phyloP scores from a whole-genome alignment of 2,329 filamentous ascomycete species.

The Orbilia javanica region DNA sequence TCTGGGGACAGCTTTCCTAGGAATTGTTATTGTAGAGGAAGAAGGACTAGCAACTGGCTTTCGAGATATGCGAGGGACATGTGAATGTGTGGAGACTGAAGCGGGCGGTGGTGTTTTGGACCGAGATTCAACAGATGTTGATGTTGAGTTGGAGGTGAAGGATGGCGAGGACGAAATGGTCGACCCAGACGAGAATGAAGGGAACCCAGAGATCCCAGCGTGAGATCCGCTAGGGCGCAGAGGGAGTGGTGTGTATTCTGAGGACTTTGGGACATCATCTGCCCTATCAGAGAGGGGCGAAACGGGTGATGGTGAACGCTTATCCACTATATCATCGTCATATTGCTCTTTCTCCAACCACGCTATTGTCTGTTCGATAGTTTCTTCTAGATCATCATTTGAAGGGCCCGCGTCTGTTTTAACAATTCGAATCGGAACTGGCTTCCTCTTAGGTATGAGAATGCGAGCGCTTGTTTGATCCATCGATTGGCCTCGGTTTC shows the following conservation, averaged over 20 bases:
- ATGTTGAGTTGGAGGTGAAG: constrained; percentile 53
- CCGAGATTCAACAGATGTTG: constrained; percentile 53
- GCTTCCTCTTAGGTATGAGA: constrained; percentile 51
- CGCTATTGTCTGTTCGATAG: constrained; percentile 53
- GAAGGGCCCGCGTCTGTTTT: constrained; percentile 8
- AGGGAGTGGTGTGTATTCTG: constrained; percentile 49
- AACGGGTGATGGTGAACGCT: constrained; percentile 39
- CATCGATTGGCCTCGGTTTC: constrained; percentile 52
- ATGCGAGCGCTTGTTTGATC: constrained; percentile 46
- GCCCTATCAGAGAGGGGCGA: constrained; percentile 52
- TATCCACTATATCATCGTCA: constrained; percentile 25
- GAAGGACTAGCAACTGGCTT: constrained; percentile 39
- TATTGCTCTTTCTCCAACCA: constrained; percentile 53
- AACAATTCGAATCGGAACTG: constrained; percentile 41
- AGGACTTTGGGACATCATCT: constrained; percentile 36
- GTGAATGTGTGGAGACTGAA: constrained; percentile 26
- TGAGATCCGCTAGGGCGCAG: constrained; percentile 38
- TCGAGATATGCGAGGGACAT: constrained; percentile 36
- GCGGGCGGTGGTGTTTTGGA: constrained; percentile 45
- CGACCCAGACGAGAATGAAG: constrained; percentile 51
- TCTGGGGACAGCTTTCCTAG: constrained; percentile 46
- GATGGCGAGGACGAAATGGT: constrained; percentile 53
- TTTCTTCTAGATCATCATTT: constrained; percentile 46
- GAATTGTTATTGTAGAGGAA: constrained; percentile 27
- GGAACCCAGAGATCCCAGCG: constrained; percentile 45